These are phyloP conservation scores for Calonectria crousiana DNA, from an alignment of 2,329 filamentous ascomycete genomes.

Conservation along the genomic window DNA sequence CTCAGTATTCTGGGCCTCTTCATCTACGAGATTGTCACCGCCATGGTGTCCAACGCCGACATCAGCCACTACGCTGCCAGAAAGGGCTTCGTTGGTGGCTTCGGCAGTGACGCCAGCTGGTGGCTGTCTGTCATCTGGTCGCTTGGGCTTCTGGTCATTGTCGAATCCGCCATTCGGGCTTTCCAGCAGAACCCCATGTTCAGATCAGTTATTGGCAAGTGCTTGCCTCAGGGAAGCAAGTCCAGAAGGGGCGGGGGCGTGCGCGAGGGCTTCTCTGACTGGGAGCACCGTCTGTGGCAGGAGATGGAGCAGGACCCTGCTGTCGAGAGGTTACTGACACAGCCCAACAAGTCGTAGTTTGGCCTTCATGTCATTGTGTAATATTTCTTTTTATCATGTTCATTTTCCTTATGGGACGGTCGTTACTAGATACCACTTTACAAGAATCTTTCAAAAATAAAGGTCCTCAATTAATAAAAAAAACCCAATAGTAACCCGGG, in stretches of 20 bases:
- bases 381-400: background rate
- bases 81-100: slow-evolving; percentile 73
- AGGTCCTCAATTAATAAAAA: background rate
- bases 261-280: slow-evolving; percentile 58
- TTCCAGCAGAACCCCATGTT: background rate
- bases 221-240: slow-evolving; percentile 56
- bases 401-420: background rate
- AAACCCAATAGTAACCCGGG: background rate
- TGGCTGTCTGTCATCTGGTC: slow-evolving; percentile 53
- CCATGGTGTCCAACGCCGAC: slow-evolving; percentile 67
- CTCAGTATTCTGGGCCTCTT: slow-evolving; percentile 76
- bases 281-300: slow-evolving; percentile 69
- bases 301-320: slow-evolving; percentile 64
- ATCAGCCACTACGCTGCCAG: slow-evolving; percentile 74
- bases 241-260: slow-evolving; percentile 56
- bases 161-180: background rate
- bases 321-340: background rate
- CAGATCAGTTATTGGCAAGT: slow-evolving; percentile 44
- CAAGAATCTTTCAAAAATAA: background rate
- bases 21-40: slow-evolving; percentile 80
- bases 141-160: background rate
- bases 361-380: background rate
- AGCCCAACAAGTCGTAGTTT: background rate
- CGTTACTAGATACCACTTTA: slow-evolving; percentile 4
- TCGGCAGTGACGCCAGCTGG: slow-evolving; percentile 78